Evolutionary conservation across 179 eudicot species (phyloP).

Genomic region (Heliamphora pulchella): DNA sequence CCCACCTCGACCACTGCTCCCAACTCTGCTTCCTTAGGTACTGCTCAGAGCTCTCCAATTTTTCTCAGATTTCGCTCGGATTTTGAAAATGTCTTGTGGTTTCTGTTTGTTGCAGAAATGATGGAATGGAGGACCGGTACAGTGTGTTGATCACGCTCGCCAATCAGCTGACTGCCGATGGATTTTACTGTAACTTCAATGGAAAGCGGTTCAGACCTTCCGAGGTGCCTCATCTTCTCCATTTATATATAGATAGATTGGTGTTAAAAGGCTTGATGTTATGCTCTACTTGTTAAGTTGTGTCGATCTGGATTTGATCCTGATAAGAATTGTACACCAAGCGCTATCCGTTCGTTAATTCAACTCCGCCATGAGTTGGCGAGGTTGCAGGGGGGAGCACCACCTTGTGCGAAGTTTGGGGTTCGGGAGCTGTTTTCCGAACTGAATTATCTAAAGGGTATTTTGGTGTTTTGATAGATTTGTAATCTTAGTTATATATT

Average conservation of each 20-base stretch:
- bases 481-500: no score
- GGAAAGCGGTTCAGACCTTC: conserved; percentile 78
- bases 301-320: no score
- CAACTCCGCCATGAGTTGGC: no score
- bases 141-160: conserved; percentile 59
- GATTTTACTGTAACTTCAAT: conserved; percentile 56
- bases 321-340: no score
- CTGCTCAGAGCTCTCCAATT: conserved; percentile 22
- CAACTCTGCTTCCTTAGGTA: conserved; percentile 32
- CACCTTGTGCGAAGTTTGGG: no score
- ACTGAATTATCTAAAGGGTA: no score
- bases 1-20: conserved; percentile 22
- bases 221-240: conserved; percentile 39
- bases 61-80: neutral
- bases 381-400: no score
- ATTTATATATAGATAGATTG: neutral
- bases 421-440: no score
- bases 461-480: no score
- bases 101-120: conserved; percentile 46
- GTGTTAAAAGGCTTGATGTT: neutral
- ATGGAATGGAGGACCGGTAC: conserved; percentile 81
- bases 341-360: no score
- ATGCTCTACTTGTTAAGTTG: neutral
- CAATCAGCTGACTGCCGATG: conserved; percentile 61
- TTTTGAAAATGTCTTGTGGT: neutral